A percentile compares a stretch with the other conserved stretches of the same genome.
phyloP scores from a whole-genome alignment of 768 basidiomycete genomes.

The Suillus bovinus region DNA sequence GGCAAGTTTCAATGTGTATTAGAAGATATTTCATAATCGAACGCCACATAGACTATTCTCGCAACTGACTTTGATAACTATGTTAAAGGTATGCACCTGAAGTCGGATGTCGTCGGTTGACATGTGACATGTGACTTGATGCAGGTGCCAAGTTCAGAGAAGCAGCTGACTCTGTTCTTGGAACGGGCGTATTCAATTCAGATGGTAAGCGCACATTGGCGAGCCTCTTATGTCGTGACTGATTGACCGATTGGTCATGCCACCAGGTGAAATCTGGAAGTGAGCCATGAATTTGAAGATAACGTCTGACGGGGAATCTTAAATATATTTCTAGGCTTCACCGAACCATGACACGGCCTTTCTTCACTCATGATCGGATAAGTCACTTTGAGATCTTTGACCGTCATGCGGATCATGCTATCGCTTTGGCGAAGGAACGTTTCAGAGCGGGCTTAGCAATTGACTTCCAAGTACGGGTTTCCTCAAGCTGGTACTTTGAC shows the following conservation, averaged over 20 bases:
- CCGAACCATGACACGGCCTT: constrained; percentile 67
- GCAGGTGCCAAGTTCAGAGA: constrained; percentile 35
- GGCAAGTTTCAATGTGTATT: constrained; percentile 15
- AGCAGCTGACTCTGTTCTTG: constrained; percentile 38
- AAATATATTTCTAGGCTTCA: constrained; percentile 47
- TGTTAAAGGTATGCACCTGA: constrained; percentile 38
- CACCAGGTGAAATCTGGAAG: constrained; percentile 71
- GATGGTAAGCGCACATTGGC: constrained; percentile 38
- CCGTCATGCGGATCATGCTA: constrained; percentile 48
- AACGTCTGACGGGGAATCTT: neutral
- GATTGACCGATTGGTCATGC: constrained; percentile 6
- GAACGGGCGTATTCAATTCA: constrained; percentile 57
- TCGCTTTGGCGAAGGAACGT: constrained; percentile 45
- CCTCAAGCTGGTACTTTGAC: neutral
- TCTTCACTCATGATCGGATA: constrained; percentile 63
- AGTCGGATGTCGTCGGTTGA: neutral
- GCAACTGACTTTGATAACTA: constrained; percentile 45
- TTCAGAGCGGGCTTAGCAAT: constrained; percentile 49
- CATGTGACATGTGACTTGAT: neutral
- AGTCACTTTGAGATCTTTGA: constrained; percentile 66
- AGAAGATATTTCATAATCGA: neutral
- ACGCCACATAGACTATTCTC: constrained; percentile 35
- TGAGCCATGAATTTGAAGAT: constrained; percentile 26
- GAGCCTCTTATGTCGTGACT: neutral
- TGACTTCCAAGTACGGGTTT: constrained; percentile 53